Evolutionary conservation across 192 early-diverging fungal species (phyloP).

Genomic region (Geosiphon pyriformis): DNA sequence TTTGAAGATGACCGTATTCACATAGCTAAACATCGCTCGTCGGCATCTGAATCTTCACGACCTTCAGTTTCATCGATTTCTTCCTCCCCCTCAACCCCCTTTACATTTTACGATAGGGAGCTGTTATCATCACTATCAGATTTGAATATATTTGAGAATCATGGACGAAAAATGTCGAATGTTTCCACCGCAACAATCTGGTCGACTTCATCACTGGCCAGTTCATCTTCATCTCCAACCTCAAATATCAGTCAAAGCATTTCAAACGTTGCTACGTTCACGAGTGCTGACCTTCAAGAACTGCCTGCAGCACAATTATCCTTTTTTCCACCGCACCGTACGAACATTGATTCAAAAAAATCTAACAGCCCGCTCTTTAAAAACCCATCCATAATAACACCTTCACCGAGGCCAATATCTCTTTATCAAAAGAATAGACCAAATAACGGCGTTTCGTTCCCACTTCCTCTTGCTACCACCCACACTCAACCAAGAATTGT

Average conservation of each 20-base stretch:
- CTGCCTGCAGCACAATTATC: background rate
- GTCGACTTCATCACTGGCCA: background rate
- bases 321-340: conserved; percentile 1
- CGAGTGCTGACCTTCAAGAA: conserved; percentile 1
- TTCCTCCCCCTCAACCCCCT: background rate
- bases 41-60: background rate
- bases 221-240: background rate
- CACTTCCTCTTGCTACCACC: background rate
- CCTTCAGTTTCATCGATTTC: background rate
- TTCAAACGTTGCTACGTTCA: no score
- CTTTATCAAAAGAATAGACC: background rate
- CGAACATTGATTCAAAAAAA: background rate
- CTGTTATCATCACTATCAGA: background rate
- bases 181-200: background rate
- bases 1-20: conserved; percentile 5
- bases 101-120: background rate
- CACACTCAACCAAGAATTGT: background rate
- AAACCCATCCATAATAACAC: background rate
- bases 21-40: background rate
- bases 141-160: background rate
- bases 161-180: background rate
- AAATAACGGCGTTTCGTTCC: background rate
- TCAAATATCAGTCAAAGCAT: background rate
- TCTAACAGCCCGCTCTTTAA: background rate
- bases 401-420: background rate